phyloP scores from a whole-genome alignment of 768 basidiomycete genomes.

The Pulveroboletus sp. region DNA sequence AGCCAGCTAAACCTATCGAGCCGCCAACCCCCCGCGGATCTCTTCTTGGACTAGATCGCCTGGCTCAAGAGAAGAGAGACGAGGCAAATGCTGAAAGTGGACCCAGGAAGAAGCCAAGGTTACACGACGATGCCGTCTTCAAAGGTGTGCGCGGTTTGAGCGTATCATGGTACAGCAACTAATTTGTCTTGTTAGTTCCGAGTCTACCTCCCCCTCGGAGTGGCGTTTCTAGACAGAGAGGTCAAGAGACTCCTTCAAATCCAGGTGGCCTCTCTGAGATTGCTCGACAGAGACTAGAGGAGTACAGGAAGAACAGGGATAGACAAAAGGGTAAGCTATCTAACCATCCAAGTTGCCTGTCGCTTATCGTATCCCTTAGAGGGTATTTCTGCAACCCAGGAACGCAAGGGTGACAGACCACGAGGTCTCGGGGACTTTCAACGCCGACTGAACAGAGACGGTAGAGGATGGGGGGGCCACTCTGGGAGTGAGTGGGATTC shows the following conservation, averaged over 20 bases:
- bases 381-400: slow-evolving; percentile 62
- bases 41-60: slow-evolving; percentile 77
- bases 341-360: background rate
- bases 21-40: slow-evolving; percentile 78
- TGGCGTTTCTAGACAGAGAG: slow-evolving; percentile 64
- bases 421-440: slow-evolving; percentile 91
- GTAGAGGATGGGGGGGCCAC: slow-evolving; percentile 43
- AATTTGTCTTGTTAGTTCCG: slow-evolving; percentile 54
- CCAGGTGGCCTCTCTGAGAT: slow-evolving; percentile 81
- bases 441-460: slow-evolving; percentile 80
- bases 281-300: slow-evolving; percentile 69
- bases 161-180: background rate
- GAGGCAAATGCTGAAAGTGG: slow-evolving; percentile 43
- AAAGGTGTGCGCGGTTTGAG: slow-evolving; percentile 58
- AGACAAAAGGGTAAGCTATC: slow-evolving; percentile 53
- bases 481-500: slow-evolving; percentile 47
- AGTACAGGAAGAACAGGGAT: slow-evolving; percentile 65
- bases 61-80: slow-evolving; percentile 85
- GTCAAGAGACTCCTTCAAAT: slow-evolving; percentile 91
- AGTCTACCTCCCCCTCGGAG: slow-evolving; percentile 55
- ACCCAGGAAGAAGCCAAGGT: slow-evolving; percentile 58
- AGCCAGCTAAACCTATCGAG: slow-evolving; percentile 67
- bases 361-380: slow-evolving; percentile 37
- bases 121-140: slow-evolving; percentile 68
- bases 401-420: slow-evolving; percentile 51